Conservation (phyloP, 2,329 filamentous ascomycete species). For the Cladophialophora chaetospira region DNA sequence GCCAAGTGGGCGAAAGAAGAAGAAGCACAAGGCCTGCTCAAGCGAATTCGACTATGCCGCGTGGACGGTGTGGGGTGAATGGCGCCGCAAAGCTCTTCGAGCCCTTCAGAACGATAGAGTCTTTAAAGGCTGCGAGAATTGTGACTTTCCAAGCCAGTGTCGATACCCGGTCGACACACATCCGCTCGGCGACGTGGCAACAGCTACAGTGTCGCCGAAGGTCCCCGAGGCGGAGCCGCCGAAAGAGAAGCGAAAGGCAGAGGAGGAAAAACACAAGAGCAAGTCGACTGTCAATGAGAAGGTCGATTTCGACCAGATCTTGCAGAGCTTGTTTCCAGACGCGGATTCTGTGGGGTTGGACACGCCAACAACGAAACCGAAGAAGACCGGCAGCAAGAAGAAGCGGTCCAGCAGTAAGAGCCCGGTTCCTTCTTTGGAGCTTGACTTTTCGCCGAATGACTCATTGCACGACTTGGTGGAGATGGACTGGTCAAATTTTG, state of each 20-base stretch:
- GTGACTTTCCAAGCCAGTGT: conserved; percentile 33
- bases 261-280: not conserved
- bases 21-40: conserved; percentile 47
- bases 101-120: conserved; percentile 10
- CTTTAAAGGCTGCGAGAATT: conserved; percentile 27
- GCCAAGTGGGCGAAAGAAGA: conserved; percentile 35
- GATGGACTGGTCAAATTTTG: conserved; percentile 15
- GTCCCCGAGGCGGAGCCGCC: not conserved
- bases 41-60: conserved; percentile 57
- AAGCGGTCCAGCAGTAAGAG: not conserved
- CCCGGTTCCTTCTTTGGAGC: not conserved
- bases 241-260: not conserved
- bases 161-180: conserved; percentile 19
- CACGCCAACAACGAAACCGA: not conserved
- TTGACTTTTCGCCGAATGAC: conserved; percentile 15
- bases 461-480: conserved; percentile 15
- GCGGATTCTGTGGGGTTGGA: not conserved
- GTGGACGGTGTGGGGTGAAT: conserved; percentile 52
- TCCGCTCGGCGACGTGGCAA: not conserved
- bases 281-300: conserved; percentile 17
- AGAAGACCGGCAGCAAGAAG: not conserved
- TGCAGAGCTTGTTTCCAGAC: conserved; percentile 10
- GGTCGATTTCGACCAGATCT: conserved; percentile 20
- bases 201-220: not conserved
- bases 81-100: conserved; percentile 37